These are phyloP conservation scores for Macrolepiota fuliginosa DNA, from an alignment of 768 basidiomycete genomes.

Conservation along the genomic window DNA sequence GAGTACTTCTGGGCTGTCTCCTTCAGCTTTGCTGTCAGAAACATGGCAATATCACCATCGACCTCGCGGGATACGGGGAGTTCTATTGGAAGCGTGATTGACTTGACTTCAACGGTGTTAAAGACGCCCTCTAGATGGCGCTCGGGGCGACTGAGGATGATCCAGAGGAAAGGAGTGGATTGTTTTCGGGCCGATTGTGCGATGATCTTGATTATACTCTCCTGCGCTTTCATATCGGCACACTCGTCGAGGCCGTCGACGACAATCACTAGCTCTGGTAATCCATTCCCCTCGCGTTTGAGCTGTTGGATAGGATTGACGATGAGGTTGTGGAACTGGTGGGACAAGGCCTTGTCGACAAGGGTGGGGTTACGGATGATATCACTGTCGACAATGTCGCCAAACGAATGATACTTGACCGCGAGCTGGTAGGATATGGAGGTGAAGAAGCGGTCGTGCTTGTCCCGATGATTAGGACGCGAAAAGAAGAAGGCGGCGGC, in stretches of 20 bases:
- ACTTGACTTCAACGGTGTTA: not conserved
- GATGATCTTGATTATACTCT: not conserved
- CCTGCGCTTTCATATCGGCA: not conserved
- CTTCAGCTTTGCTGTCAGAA: conserved; percentile 1
- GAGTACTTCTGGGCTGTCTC: too few relatives aligned
- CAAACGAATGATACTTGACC: not conserved
- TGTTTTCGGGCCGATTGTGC: too few relatives aligned
- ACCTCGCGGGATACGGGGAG: conserved; percentile 10
- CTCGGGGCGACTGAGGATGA: not conserved
- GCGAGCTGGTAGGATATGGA: too few relatives aligned
- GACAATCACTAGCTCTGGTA: too few relatives aligned
- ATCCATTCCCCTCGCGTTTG: too few relatives aligned
- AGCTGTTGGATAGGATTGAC: too few relatives aligned
- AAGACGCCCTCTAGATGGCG: conserved; percentile 8
- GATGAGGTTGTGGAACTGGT: too few relatives aligned
- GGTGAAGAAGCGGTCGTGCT: not conserved
- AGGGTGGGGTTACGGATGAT: not conserved
- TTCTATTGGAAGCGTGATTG: not conserved
- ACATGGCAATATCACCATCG: conserved; percentile 7
- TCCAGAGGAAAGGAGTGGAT: too few relatives aligned
- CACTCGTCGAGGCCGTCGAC: too few relatives aligned
- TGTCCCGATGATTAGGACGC: too few relatives aligned
- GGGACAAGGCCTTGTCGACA: too few relatives aligned
- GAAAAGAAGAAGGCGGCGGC: too few relatives aligned
- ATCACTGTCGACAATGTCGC: not conserved